Evolutionary conservation across 2,329 filamentous ascomycete genomes (phyloP).

Genomic region (Aureobasidium musti): DNA sequence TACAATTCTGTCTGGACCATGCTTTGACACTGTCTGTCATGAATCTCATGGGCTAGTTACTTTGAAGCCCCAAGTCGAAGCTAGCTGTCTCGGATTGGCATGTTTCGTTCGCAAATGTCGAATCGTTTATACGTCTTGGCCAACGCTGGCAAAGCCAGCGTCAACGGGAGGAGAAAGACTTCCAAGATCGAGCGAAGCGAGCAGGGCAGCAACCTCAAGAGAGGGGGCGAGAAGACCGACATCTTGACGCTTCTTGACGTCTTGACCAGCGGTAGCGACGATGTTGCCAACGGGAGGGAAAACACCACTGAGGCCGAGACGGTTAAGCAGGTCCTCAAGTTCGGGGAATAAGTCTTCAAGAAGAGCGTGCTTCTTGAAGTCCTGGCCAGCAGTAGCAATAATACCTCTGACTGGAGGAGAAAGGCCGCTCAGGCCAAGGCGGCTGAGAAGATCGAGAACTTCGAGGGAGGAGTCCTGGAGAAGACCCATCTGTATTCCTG

Average conservation of each 20-base stretch:
- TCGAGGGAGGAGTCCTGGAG: background rate
- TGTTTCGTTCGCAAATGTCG: too few relatives aligned
- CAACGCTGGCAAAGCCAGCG: background rate
- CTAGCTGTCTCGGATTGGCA: background rate
- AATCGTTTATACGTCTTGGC: background rate
- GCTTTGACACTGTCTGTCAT: background rate
- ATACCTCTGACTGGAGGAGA: background rate
- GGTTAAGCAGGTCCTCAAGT: background rate
- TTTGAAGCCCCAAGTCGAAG: too few relatives aligned
- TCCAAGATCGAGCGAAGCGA: background rate
- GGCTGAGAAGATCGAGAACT: background rate
- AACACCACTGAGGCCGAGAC: background rate
- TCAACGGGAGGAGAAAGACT: background rate
- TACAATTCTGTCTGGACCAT: background rate
- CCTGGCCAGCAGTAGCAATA: background rate
- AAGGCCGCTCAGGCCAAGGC: constrained; percentile 1
- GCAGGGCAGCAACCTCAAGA: background rate
- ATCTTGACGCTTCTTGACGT: constrained; percentile 8
- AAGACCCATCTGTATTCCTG: background rate
- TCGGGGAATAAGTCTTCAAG: constrained; percentile 3
- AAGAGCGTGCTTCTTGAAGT: constrained; percentile 13
- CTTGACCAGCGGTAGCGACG: background rate
- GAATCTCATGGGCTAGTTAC: background rate
- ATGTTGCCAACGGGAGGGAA: background rate
- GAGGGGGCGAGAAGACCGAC: background rate